Base-by-base conservation (phyloP, 2,329 filamentous ascomycete species). In the Dactylellina haptotyla region DNA sequence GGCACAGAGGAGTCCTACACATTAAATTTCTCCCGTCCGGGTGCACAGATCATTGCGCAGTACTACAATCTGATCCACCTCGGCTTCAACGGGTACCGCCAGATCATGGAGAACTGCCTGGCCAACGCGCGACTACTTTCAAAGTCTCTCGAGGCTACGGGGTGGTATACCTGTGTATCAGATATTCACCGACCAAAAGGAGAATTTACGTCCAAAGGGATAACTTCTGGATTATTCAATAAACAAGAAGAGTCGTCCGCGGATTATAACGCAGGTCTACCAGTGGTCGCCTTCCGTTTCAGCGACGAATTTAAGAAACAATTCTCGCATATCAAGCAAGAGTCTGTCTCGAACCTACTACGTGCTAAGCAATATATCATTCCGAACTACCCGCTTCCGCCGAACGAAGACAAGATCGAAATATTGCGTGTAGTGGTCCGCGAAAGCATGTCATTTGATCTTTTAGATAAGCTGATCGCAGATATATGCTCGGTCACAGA, bases 11-110 rank as follows among this genome's bases (percentile, higher is more conserved):
- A 89, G 78, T 88, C 86, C 1, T 91, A 87, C 80, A 90, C 88
- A 0, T 83, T 91, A 18, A 91, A 91, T 81, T 91, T 91, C 81
- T 90, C 88, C 0, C 85, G 89, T 0, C 88, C 89, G 0, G 89
- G 88, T 2, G 86, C 87, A 0, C 89, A 91, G 74, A 83, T 91
- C 65, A 87, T 91, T 72, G 88, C 85, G 0, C 89, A 91, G 78
- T 91, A 91, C 80, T 91, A 87, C 81, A 90, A 91, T 76, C 82
- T 91, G 87, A 57, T 91, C 71, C 88, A 90, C 75, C 84, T 91
- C 0, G 89, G 89, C 1, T 88, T 87, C 79, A 82, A 82, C 1
- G 89, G 89, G 8, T 92, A 89, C 80, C 84, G 83, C 9, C 81
- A 82, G 34, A 84, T 89, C 71, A 90, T 88, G 86, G 88, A 90